Evolutionary conservation across 805 yeast species (phyloP), one percentile per base, ranked within the genome.

Genomic region (Nakazawaea wickerhamii): DNA sequence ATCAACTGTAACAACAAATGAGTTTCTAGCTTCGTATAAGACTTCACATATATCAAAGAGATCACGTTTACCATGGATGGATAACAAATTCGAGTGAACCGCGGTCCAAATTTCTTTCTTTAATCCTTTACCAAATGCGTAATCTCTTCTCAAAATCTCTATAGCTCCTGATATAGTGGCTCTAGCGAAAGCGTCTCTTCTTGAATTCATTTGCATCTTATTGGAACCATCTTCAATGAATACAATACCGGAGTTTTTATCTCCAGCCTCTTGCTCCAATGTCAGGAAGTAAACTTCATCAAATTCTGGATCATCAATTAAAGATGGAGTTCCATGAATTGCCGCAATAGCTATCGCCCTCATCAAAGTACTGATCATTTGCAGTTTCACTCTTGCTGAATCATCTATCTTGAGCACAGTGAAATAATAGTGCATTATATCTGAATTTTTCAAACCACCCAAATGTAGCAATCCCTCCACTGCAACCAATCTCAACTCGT

Each of bases 381-480:
- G 68, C 18, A 65, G 62, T 37, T 78, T 71, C 30, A 88, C 61
- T 38, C 67, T 68, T 1, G 71, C 61, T 1, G 84, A 74, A 1
- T 68, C 63, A 30, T 83, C 90, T 27, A 81, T 63, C 21, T 78
- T 66, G 39, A 79, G 57, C 0, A 76, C 60, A 22, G 75, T 67
- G 50, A 86, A 77, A 46, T 80, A 76, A 51, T 85, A 85, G 15
- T 70, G 64, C 48, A 89, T 55, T 3, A 89, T 66, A 23, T 68
- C 65, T 11, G 67, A 59, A 52, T 86, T 85, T 46, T 79, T 81
- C 48, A 90, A 59, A 1, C 93, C 96, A 17, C 97, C 96, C 36
- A 86, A 63, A 4, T 73, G 51, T 40, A 93, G 64, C 23, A 93
- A 54, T 0, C 88, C 84, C 43, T 75, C 73, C 55, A 86, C 81